Evolutionary conservation across 2,329 filamentous ascomycete species (phyloP).

Genomic region (Penicillium sumatraense): DNA sequence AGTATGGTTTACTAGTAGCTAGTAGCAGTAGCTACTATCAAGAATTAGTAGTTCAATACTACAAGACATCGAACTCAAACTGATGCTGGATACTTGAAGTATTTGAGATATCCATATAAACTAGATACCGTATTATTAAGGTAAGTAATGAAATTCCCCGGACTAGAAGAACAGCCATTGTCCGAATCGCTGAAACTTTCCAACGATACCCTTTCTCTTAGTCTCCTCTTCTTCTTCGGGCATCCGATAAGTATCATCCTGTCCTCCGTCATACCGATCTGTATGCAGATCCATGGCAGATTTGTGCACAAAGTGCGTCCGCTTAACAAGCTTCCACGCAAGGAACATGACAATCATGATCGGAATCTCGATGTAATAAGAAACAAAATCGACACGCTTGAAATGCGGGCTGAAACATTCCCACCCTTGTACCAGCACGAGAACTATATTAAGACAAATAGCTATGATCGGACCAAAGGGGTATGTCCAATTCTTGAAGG

Average conservation of each 20-base stretch:
- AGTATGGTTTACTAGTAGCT: no score
- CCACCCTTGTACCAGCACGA: conserved; percentile 68
- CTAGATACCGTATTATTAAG: no score
- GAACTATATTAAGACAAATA: conserved; percentile 61
- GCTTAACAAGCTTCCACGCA: conserved; percentile 59
- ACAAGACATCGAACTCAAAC: no score
- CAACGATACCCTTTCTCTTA: conserved; percentile 12
- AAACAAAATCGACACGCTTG: conserved; percentile 64
- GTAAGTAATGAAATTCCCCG: neutral
- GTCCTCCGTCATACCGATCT: conserved; percentile 46
- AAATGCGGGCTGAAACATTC: conserved; percentile 64
- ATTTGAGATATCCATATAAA: no score
- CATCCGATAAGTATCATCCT: conserved; percentile 28
- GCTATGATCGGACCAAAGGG: conserved; percentile 64
- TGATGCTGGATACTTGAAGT: no score
- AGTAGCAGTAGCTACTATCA: no score
- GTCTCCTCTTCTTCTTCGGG: conserved; percentile 30
- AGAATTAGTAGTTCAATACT: no score
- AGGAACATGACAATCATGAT: conserved; percentile 62
- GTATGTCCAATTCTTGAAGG: conserved; percentile 71
- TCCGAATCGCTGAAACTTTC: conserved; percentile 36
- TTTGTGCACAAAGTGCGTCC: conserved; percentile 50
- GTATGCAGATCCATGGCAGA: conserved; percentile 58
- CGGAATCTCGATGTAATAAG: conserved; percentile 66
- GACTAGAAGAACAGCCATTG: conserved; percentile 46